Evolutionary conservation across 371 early-diverging fungal species (phyloP), one percentile per base, ranked within the genome.

Genomic region (Rhizopus delemar): DNA sequence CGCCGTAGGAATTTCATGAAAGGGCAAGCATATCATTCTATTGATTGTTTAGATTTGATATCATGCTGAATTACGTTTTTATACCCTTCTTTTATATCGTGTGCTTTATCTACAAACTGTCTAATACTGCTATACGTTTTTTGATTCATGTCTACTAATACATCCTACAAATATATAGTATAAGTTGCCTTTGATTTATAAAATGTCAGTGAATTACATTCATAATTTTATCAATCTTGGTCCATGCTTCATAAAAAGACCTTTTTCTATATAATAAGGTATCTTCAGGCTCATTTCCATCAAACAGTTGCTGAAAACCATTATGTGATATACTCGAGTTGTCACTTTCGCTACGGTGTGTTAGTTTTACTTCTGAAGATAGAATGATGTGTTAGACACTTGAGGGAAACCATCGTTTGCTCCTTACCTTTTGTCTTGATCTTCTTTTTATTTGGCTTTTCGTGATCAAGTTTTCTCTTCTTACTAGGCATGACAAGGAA

Each of bases 1-100:
- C 0, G 77, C 90, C 16, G 90, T 85, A 3, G 90, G 90, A 13
- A 90, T 68, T 60, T 86, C 90, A 56, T 78, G 82, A 33, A 68
- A 74, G 3, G 83, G 85, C 48, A 79, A 51, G 2, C 54, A 41
- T 15, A 68, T 72, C 41, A 68, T 46, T 9, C 72, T 68, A 41
- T n/a, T 28, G 3, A 29, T 15, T 8, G 48, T 48, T 29, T 28
- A 11, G 8, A 6, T 13, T 13, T 15, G 11, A 15, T 15, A 43
- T 43, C 6, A 13, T n/a, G 0, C 5, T 43, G 43, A 2, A 6
- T 38, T n/a, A 3, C 11, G 5, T 15, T 5, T n/a, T 33, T 22
- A 58, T 50, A 70, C 65, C 53, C 48, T 46, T 56, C 16, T 45
- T 63, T 59, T 5, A 53, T 54, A 45, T 60, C 65, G 53, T 80